Evolutionary conservation across 768 basidiomycete genomes (phyloP).

Genomic region (Trametes cubensis): DNA sequence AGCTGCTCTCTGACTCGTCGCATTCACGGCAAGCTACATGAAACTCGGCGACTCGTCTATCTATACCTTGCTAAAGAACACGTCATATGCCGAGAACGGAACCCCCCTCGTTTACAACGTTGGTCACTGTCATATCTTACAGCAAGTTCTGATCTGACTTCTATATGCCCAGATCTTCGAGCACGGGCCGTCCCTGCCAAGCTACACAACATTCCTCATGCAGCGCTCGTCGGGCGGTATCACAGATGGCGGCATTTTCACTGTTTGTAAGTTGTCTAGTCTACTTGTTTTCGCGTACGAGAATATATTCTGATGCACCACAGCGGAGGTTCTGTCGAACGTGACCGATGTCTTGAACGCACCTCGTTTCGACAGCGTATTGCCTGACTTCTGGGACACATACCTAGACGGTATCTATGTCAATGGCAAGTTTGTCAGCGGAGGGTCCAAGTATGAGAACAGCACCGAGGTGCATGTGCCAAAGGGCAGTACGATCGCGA

Average conservation of each 20-base stretch:
- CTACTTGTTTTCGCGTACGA: background rate
- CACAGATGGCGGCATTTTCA: conserved; percentile 1
- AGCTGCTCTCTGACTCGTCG: background rate
- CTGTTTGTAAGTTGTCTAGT: background rate
- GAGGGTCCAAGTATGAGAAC: background rate
- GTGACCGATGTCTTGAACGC: background rate
- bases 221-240: background rate
- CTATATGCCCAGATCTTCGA: background rate
- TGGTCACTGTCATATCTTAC: background rate
- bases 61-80: background rate
- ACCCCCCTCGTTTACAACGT: background rate
- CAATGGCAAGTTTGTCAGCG: background rate
- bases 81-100: background rate
- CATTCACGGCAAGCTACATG: background rate
- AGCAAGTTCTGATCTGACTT: background rate
- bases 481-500: background rate
- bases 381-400: background rate
- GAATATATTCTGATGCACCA: no score
- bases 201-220: background rate
- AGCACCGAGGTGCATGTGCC: background rate
- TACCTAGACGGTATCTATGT: background rate
- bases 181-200: background rate
- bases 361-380: background rate
- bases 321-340: conserved; percentile 4
- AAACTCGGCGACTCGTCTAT: background rate